phyloP scores from a whole-genome alignment of 768 basidiomycete species.

The Leucosporidium scottii region DNA sequence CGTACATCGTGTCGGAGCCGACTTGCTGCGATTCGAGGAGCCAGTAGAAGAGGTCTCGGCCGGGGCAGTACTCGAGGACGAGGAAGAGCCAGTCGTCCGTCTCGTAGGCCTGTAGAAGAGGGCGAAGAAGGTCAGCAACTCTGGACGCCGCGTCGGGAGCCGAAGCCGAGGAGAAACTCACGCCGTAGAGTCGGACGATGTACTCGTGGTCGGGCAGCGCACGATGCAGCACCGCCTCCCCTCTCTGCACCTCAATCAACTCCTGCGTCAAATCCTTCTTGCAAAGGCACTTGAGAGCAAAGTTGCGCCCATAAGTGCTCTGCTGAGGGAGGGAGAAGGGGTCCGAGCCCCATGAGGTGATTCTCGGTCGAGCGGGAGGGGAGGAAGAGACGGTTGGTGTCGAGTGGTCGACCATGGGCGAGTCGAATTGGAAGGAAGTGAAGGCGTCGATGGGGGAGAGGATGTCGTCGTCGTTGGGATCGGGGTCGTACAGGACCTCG shows the following conservation, averaged over 20 bases:
- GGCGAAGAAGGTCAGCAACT: background rate
- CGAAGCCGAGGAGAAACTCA: constrained; percentile 12
- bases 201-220: constrained; percentile 81
- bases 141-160: too few species aligned
- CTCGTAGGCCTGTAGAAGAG: constrained; percentile 59
- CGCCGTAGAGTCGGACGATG: constrained; percentile 84
- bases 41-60: constrained; percentile 97
- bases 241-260: constrained; percentile 76
- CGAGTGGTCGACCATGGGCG: background rate
- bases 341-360: constrained; percentile 27
- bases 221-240: constrained; percentile 94
- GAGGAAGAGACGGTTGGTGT: background rate
- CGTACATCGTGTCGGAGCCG: constrained; percentile 29
- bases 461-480: constrained; percentile 23
- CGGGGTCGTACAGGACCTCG: constrained; percentile 37
- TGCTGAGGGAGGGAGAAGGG: constrained; percentile 50
- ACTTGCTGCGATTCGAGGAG: constrained; percentile 84
- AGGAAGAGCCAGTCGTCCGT: constrained; percentile 85
- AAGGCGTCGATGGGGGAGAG: constrained; percentile 34
- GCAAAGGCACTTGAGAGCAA: constrained; percentile 93
- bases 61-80: constrained; percentile 89
- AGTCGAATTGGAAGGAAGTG: constrained; percentile 19
- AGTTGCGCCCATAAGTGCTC: constrained; percentile 51
- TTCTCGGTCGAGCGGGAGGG: constrained; percentile 10
- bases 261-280: constrained; percentile 89